These are phyloP conservation scores for Auxenochlorella pyrenoidosa DNA, from an alignment of 139 green algal genomes.

Conservation along the genomic window DNA sequence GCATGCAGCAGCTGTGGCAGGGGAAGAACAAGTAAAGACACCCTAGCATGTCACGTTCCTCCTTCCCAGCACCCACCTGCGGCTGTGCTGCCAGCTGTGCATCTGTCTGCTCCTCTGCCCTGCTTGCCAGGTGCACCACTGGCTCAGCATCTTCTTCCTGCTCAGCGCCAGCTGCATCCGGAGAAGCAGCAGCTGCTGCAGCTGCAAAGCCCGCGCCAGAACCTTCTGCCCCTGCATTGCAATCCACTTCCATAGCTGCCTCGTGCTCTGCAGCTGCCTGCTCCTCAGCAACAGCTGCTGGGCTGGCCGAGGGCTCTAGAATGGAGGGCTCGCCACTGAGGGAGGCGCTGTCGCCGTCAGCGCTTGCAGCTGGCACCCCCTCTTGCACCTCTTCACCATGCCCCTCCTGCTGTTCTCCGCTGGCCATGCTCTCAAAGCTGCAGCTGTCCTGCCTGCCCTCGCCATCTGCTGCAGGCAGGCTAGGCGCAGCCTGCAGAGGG, in stretches of 20 bases:
- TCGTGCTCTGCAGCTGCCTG: background rate
- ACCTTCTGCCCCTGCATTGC: too few species aligned
- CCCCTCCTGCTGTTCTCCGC: background rate
- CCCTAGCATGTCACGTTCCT: background rate
- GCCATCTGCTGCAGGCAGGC: background rate
- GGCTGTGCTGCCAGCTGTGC: background rate
- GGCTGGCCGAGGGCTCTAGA: background rate
- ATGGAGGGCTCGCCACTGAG: background rate
- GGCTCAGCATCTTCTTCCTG: background rate
- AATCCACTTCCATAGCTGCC: too few species aligned
- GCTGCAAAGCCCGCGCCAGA: background rate
- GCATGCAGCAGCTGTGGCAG: background rate
- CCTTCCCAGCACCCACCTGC: background rate
- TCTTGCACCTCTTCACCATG: background rate
- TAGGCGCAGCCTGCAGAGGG: background rate
- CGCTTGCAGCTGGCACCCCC: background rate
- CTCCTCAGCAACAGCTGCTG: background rate
- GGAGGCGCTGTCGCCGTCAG: background rate
- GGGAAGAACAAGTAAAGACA: background rate
- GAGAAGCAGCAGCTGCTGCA: background rate
- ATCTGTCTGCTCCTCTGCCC: background rate
- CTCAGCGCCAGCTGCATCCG: background rate
- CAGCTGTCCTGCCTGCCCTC: slow-evolving; percentile 9
- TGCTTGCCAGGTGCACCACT: background rate
- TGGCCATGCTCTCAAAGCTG: background rate